Evolutionary conservation across 768 basidiomycete genomes (phyloP).

Genomic region (Panaeolus cyanescens): DNA sequence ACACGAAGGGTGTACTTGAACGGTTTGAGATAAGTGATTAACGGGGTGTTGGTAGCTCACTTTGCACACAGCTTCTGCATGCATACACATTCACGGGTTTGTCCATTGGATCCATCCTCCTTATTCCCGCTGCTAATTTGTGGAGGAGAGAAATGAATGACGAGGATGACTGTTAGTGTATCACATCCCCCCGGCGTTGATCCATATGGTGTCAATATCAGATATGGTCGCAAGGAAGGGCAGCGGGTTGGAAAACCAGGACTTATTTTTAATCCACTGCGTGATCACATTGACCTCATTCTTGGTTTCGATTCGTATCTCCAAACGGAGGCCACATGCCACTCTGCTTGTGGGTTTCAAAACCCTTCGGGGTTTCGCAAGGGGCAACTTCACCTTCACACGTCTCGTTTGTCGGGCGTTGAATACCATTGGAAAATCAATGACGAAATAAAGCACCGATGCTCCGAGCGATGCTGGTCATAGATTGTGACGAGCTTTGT

Average conservation of each 20-base stretch:
- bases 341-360: background rate
- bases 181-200: background rate
- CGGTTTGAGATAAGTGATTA: background rate
- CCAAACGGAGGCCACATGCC: background rate
- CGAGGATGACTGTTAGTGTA: background rate
- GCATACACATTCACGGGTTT: background rate
- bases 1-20: background rate
- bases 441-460: background rate
- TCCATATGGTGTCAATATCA: conserved; percentile 1
- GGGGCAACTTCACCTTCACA: conserved; percentile 1
- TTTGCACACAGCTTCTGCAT: no score
- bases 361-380: conserved; percentile 1
- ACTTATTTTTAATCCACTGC: background rate
- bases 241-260: background rate
- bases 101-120: background rate
- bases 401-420: background rate
- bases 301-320: background rate
- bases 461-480: background rate
- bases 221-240: background rate
- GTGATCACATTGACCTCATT: conserved; percentile 1
- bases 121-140: background rate
- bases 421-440: background rate
- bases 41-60: background rate
- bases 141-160: background rate
- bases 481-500: background rate